phyloP scores from a whole-genome alignment of 371 early-diverging fungal genomes.

The Haplosporangium sp. region DNA sequence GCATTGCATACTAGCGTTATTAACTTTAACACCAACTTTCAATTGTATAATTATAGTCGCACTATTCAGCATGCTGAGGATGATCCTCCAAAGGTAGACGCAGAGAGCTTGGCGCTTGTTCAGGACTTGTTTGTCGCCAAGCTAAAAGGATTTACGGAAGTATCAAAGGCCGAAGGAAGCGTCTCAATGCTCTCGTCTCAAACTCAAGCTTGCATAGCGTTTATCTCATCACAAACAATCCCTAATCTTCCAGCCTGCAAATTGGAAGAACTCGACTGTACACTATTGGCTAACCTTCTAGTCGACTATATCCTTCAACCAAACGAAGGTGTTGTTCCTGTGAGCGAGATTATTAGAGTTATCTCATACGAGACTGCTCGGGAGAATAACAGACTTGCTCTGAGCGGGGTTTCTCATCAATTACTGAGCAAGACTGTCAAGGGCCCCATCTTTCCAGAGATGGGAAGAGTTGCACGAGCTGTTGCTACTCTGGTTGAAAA shows the following conservation, averaged over 20 bases:
- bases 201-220: slow-evolving; percentile 42
- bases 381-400: slow-evolving; percentile 14
- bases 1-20: not conserved
- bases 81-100: slow-evolving; percentile 40
- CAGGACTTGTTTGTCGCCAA: slow-evolving; percentile 43
- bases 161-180: slow-evolving; percentile 10
- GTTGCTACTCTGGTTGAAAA: slow-evolving; percentile 39
- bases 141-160: slow-evolving; percentile 10
- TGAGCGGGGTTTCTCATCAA: slow-evolving; percentile 20
- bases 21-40: no score
- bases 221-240: slow-evolving; percentile 44
- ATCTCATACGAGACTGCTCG: slow-evolving; percentile 28
- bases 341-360: slow-evolving; percentile 37
- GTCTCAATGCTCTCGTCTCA: slow-evolving; percentile 6
- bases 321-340: slow-evolving; percentile 39
- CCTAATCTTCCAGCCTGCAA: slow-evolving; percentile 48
- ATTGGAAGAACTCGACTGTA: slow-evolving; percentile 22
- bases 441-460: slow-evolving; percentile 38
- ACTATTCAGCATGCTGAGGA: slow-evolving; percentile 52
- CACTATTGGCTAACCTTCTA: slow-evolving; percentile 25
- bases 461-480: slow-evolving; percentile 50
- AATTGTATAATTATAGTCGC: slow-evolving; percentile 17
- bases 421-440: slow-evolving; percentile 26
- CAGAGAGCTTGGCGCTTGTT: slow-evolving; percentile 39
- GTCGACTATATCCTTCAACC: slow-evolving; percentile 33